Conservation (phyloP, 2,329 filamentous ascomycete genomes). For the Sclerotiophoma versabilis region DNA sequence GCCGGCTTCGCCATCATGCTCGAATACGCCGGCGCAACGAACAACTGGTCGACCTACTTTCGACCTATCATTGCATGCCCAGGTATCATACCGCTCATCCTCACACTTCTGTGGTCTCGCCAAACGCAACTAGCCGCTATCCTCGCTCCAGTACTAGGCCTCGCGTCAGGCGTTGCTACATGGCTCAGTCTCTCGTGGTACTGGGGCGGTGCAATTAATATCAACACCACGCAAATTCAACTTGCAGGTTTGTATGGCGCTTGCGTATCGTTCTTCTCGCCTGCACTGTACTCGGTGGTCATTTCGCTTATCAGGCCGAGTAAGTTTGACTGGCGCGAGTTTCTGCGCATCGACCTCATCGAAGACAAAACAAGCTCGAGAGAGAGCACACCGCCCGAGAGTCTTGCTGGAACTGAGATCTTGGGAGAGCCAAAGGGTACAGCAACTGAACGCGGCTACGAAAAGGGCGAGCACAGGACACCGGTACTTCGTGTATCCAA, state of each 20-base stretch:
- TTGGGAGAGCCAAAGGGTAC: neutral
- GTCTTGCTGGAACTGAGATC: neutral
- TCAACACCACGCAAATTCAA: slow-evolving; percentile 64
- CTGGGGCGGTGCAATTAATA: slow-evolving; percentile 35
- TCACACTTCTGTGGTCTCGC: slow-evolving; percentile 79
- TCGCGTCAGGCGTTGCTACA: slow-evolving; percentile 14
- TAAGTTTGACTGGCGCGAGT: slow-evolving; percentile 18
- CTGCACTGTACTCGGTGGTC: slow-evolving; percentile 62
- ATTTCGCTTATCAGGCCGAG: slow-evolving; percentile 11
- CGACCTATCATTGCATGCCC: slow-evolving; percentile 86
- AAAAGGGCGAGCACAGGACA: neutral
- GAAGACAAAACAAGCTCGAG: slow-evolving; percentile 12
- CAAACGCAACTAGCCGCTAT: slow-evolving; percentile 77
- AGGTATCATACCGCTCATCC: slow-evolving; percentile 78
- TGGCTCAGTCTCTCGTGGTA: slow-evolving; percentile 17
- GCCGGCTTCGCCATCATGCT: slow-evolving; percentile 78
- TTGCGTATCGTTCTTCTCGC: slow-evolving; percentile 78
- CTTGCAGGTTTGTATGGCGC: slow-evolving; percentile 82
- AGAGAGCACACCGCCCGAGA: slow-evolving; percentile 7
- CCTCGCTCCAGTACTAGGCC: slow-evolving; percentile 36
- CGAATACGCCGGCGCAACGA: slow-evolving; percentile 55
- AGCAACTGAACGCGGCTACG: neutral
- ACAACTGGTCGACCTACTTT: slow-evolving; percentile 87
- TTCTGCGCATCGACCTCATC: slow-evolving; percentile 18
- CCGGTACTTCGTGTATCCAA: slow-evolving; percentile 4